Evolutionary conservation across 306 rosid species (phyloP).

Genomic region (Dalbergia oliveri): DNA sequence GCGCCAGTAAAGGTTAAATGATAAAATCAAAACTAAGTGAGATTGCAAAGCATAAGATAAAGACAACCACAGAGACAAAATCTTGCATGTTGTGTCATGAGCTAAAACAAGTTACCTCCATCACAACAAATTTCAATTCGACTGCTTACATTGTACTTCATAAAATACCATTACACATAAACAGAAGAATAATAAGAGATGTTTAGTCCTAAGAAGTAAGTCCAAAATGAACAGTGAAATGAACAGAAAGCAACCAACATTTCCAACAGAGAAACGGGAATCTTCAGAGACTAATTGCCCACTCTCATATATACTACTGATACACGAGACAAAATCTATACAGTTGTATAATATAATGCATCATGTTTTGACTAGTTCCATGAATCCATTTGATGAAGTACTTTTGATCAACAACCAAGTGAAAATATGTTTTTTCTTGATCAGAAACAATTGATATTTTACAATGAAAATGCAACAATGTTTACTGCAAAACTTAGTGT

Average conservation of each 20-base stretch:
- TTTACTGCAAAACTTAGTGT: background rate
- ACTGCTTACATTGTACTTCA: slow-evolving; percentile 10
- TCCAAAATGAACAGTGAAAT: background rate
- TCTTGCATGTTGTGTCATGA: background rate
- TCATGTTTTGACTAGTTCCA: background rate
- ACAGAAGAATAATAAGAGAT: slow-evolving; percentile 4
- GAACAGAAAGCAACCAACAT: background rate
- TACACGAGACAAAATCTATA: background rate
- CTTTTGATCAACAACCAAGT: slow-evolving; percentile 22
- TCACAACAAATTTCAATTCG: background rate
- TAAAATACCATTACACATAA: background rate
- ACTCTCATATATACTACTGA: no score
- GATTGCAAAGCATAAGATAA: slow-evolving; percentile 18
- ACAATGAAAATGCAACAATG: background rate
- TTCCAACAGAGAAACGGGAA: slow-evolving; percentile 23
- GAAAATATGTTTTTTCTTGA: slow-evolving; percentile 17
- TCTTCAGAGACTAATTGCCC: slow-evolving; percentile 3
- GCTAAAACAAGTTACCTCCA: slow-evolving; percentile 26
- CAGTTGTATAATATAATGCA: background rate
- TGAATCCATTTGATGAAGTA: slow-evolving; percentile 5
- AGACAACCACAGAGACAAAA: background rate
- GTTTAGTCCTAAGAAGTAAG: slow-evolving; percentile 9
- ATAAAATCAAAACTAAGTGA: slow-evolving; percentile 4
- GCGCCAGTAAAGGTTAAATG: slow-evolving; percentile 3
- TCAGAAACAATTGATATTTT: background rate